Base-by-base conservation (phyloP, 352 stramenopile genomes). In the Blastocystis sp. region DNA sequence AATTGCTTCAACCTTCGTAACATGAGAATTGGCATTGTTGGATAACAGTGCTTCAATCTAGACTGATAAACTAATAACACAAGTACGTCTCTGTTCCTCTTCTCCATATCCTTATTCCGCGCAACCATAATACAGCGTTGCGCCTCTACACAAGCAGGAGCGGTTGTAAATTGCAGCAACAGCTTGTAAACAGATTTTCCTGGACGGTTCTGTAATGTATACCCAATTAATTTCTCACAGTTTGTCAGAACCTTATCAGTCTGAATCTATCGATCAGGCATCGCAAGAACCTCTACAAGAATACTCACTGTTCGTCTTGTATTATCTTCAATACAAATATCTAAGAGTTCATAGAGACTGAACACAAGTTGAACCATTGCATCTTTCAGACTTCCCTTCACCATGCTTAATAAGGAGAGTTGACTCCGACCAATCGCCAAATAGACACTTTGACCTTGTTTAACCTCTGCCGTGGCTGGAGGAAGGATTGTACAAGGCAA, bases 41-140 rank as follows among this genome's bases (percentile, higher is more conserved):
- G 61, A 49, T 11, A 73, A 1, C 11, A 73, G 0, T 46, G 61
- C 16, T 14, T 37, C 24, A 46, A 73, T 73, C 61, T 73, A 73
- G 32, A 14, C 12, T 73, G 32, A 73, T 39, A 19, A 24, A 29
- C 9, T 5, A 29, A 9, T 14, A 16, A 19, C n/a, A 39, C 12
- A 21, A 29, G 16, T 1, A 73, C 61, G 19, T 73, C 61, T 29
- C 61, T 29, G 32, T 73, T 73, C 24, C 61, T 39, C 61, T 73
- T 73, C 61, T 73, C 61, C 61, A 73, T 73, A 1, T 73, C 61
- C 61, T 73, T 73, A n/a, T 73, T 73, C 4, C 61, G 61, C 32
- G 61, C 61, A 16, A 73, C 61, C 61, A 73, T 73, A 39, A 73
- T 73, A 29, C 61, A 73, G 32, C 61, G 61, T 39, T 73, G 61